Percentiles rank a stretch among this genome's conserved stretches.
These are phyloP conservation scores for Tetraselmis chui DNA, from an alignment of 139 green algal genomes.

Conservation along the genomic window DNA sequence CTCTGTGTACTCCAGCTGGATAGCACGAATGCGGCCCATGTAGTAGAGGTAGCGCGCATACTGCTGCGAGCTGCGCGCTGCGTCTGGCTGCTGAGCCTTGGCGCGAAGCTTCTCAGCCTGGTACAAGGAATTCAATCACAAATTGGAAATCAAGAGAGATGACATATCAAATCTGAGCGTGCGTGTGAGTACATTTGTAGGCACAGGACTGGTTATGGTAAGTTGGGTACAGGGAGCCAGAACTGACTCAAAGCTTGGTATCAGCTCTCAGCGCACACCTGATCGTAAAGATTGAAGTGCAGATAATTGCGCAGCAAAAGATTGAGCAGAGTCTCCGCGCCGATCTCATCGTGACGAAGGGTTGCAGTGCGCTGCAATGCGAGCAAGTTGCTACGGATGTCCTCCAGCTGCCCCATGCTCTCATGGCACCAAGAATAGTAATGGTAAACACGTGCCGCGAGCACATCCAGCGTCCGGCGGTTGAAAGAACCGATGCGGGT, in stretches of 20 bases:
- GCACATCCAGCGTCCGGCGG: constrained; percentile 82
- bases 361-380: constrained; percentile 77
- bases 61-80: constrained; percentile 71
- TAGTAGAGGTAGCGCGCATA: constrained; percentile 90
- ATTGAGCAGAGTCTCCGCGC: constrained; percentile 92
- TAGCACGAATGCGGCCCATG: constrained; percentile 85
- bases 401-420: constrained; percentile 45
- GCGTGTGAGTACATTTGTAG: too few relatives aligned
- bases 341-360: constrained; percentile 86
- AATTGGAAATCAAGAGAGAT: too few relatives aligned
- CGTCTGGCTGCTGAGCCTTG: constrained; percentile 80
- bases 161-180: too few relatives aligned
- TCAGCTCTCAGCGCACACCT: too few relatives aligned
- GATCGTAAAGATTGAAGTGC: constrained; percentile 92
- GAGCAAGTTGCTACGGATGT: constrained; percentile 82
- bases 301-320: constrained; percentile 97
- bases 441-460: constrained; percentile 84
- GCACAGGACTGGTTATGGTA: too few relatives aligned
- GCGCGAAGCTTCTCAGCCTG: constrained; percentile 94
- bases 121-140: too few relatives aligned
- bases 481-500: constrained; percentile 64
- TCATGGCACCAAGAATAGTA: constrained; percentile 84
- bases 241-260: too few relatives aligned
- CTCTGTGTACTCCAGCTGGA: constrained; percentile 96
- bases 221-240: too few relatives aligned